Base-by-base conservation (phyloP, 371 early-diverging fungal genomes). In the Sporodiniella umbellata region DNA sequence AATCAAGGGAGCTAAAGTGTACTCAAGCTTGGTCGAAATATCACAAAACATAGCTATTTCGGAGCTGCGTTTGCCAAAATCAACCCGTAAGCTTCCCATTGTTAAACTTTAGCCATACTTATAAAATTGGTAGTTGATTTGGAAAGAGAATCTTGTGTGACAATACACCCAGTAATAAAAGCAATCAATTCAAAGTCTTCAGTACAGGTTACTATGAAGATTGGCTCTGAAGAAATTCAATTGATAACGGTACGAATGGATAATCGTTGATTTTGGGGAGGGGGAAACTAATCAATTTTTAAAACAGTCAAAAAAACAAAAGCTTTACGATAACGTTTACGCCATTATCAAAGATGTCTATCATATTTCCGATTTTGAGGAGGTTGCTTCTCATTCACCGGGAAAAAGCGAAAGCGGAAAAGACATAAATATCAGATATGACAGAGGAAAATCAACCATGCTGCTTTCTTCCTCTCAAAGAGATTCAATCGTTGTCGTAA, bases 341-440 rank as follows among this genome's bases (percentile, higher is more conserved):
- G 75, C 88, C 15, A 68, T 81, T 42, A 73, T 90, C 33, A 89
- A 91, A 56, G 95, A 96, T 57, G 86, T 93, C 15, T 89, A 81
- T 62, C 92, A 90, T 62, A 86, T 93, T 25, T 81, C 91, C 4
- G 92, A 92, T 42, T 76, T 94, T 31, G 82, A 86, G 12, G 94
- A 93, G 47, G 75, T 91, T 31, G 63, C 66, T 24, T 53, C 82
- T 23, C 62, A 81, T 0, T 64, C 80, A 4, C 54, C 63, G 7
- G 45, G 64, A 35, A 70, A 68, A 25, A 66, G 77, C 31, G 80
- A 79, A 15, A 86, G 85, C 48, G 86, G 89, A 42, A 52, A 52
- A 42, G 88, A 92, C 51, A 79, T 95, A 35, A 66, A 82, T 10
- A 85, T 95, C 37, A 87, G 88, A 49, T 85, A 85, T 51, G 84